Percentiles rank a stretch among this genome's conserved stretches.
phyloP scores from a whole-genome alignment of 805 yeast genomes.

The Suhomyces vadensis region DNA sequence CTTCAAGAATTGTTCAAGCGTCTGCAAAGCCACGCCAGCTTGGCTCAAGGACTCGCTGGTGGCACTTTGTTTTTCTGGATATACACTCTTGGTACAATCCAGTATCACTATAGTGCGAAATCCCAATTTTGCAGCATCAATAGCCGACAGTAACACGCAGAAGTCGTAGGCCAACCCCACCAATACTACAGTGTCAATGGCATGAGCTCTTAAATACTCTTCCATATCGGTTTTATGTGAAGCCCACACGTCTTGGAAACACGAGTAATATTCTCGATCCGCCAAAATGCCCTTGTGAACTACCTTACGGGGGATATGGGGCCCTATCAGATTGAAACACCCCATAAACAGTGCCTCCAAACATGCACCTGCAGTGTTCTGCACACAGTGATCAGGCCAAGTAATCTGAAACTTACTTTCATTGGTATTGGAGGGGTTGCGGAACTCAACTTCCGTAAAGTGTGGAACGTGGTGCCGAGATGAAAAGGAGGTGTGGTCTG shows the following conservation, averaged over 20 bases:
- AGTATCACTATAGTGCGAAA: conserved; percentile 62
- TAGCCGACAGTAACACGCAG: conserved; percentile 79
- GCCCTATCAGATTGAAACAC: conserved; percentile 28
- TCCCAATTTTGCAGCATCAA: conserved; percentile 63
- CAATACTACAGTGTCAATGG: conserved; percentile 61
- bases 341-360: conserved; percentile 53
- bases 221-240: conserved; percentile 67
- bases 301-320: conserved; percentile 35
- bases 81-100: conserved; percentile 58
- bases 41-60: conserved; percentile 35
- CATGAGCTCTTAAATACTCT: conserved; percentile 42
- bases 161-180: conserved; percentile 87
- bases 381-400: conserved; percentile 95
- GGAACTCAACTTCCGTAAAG: conserved; percentile 49
- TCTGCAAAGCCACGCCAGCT: conserved; percentile 35
- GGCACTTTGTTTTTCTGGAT: conserved; percentile 37
- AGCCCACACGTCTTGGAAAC: conserved; percentile 80
- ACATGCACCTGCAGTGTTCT: conserved; percentile 64
- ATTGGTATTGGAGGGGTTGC: conserved; percentile 47
- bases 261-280: conserved; percentile 85
- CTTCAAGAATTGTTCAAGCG: background rate
- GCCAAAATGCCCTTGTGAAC: conserved; percentile 70
- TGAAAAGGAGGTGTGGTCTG: conserved; percentile 79
- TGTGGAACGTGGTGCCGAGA: conserved; percentile 56
- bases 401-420: conserved; percentile 45